These are phyloP conservation scores for Spatholobus suberectus DNA, from an alignment of 306 rosid genomes.

Conservation along the genomic window DNA sequence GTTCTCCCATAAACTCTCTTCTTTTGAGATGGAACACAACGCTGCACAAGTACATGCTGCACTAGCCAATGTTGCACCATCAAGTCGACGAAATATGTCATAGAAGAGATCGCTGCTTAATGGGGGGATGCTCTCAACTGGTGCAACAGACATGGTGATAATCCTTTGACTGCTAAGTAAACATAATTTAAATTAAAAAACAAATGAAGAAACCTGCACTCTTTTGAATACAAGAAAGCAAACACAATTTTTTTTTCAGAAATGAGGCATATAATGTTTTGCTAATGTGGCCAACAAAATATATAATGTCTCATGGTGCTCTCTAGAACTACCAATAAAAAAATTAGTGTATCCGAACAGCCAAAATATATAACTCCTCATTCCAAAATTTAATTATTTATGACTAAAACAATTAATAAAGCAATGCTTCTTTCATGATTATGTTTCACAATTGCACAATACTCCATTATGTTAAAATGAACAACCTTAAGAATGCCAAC, in stretches of 20 bases:
- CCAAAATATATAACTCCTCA: not conserved
- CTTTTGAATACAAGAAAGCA: not conserved
- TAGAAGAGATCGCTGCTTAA: conserved; percentile 78
- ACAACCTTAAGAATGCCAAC: not conserved
- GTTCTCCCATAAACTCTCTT: conserved; percentile 82
- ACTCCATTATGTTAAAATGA: not conserved
- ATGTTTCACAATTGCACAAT: not conserved
- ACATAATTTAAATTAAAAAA: conserved; percentile 27
- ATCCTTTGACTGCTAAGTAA: conserved; percentile 45
- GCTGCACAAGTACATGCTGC: conserved; percentile 83
- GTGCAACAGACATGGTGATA: conserved; percentile 50
- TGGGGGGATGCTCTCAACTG: conserved; percentile 58
- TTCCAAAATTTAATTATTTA: not conserved
- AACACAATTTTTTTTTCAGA: not conserved
- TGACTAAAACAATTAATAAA: not conserved
- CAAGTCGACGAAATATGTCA: conserved; percentile 74
- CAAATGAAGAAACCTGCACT: conserved; percentile 3
- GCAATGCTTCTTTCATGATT: not conserved
- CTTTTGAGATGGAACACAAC: conserved; percentile 72
- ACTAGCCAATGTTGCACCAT: conserved; percentile 76
- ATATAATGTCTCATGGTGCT: not conserved
- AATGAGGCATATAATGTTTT: not conserved
- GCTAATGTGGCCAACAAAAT: not conserved
- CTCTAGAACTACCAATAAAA: not conserved
- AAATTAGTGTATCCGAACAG: not conserved